Evolutionary conservation across 169 alveolate genomes (phyloP), one percentile per base, ranked within the genome.

Genomic region (Besnoitia besnoiti): DNA sequence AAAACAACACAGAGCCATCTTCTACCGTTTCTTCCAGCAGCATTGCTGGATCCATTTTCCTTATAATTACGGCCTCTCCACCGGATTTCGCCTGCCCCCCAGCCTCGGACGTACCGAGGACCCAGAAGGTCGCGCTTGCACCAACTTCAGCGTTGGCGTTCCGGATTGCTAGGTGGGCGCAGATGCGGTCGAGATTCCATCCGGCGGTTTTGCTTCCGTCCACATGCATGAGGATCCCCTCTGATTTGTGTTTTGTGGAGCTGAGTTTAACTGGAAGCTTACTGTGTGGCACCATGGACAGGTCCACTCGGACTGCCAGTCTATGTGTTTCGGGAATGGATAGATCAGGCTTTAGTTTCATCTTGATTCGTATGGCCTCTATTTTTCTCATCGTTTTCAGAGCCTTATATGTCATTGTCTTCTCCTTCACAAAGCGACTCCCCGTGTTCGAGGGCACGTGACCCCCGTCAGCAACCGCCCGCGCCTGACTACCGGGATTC

Each of bases 171-270:
- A 73, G 46, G 16, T 73, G 24, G 27, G 19, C 0, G 33, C 84
- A 73, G 5, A 73, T 39, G 16, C 46, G 19, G 84, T 73, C 84
- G 14, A 73, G 84, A 33, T 73, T 73, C 84, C 84, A 73, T n/a
- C 84, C 84, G 30, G 46, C 84, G 30, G 84, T 37, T 73, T 73
- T 73, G 46, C 84, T 73, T 73, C 84, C 84, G 33, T 73, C 84
- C 33, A 73, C 84, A 30, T 37, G 16, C 49, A 73, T 37, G 0
- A 73, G 16, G 27, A 21, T 44, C 4, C 84, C 84, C 40, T 73
- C 84, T 33, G 12, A 19, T 37, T 37, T 37, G 19, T 73, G 30
- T 33, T 73, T 39, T 39, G 42, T 5, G 42, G 84, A 73, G 33
- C 84, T 27, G 40, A 73, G 84, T 7, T 73, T 73, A 24, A 21